These are phyloP conservation scores for Ascobolus immersus DNA, from an alignment of 495 filamentous ascomycete species.

Conservation along the genomic window DNA sequence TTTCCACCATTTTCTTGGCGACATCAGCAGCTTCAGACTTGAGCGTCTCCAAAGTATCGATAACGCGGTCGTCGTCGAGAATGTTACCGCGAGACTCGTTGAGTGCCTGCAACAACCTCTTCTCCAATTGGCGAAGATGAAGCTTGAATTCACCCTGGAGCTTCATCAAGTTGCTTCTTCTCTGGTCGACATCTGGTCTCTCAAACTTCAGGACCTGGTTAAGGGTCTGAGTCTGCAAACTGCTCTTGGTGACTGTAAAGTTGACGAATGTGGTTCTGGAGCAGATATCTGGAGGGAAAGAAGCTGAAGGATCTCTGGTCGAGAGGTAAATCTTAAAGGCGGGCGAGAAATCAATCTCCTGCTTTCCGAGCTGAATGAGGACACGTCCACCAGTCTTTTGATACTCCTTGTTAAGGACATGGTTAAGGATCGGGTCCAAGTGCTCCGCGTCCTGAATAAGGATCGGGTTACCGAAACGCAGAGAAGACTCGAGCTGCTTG, in stretches of 20 bases:
- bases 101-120: constrained; percentile 71
- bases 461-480: constrained; percentile 95
- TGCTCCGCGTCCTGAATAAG: constrained; percentile 97
- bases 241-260: constrained; percentile 96
- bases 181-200: constrained; percentile 89
- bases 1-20: constrained; percentile 81
- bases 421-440: constrained; percentile 87
- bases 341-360: constrained; percentile 97
- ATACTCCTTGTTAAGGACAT: constrained; percentile 98
- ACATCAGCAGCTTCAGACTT: constrained; percentile 96
- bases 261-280: constrained; percentile 97
- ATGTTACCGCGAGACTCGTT: constrained; percentile 97
- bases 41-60: constrained; percentile 88
- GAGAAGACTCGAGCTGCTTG: constrained; percentile 84
- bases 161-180: constrained; percentile 88
- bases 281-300: constrained; percentile 94
- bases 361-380: constrained; percentile 89
- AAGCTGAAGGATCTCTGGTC: constrained; percentile 83
- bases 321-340: constrained; percentile 89
- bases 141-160: constrained; percentile 96
- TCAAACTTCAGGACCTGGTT: constrained; percentile 94
- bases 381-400: constrained; percentile 98
- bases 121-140: constrained; percentile 87
- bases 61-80: constrained; percentile 90
- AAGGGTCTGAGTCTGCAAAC: constrained; percentile 87